These are phyloP conservation scores for Atkinsonella texensis DNA, from an alignment of 2,329 filamentous ascomycete species.

Conservation along the genomic window DNA sequence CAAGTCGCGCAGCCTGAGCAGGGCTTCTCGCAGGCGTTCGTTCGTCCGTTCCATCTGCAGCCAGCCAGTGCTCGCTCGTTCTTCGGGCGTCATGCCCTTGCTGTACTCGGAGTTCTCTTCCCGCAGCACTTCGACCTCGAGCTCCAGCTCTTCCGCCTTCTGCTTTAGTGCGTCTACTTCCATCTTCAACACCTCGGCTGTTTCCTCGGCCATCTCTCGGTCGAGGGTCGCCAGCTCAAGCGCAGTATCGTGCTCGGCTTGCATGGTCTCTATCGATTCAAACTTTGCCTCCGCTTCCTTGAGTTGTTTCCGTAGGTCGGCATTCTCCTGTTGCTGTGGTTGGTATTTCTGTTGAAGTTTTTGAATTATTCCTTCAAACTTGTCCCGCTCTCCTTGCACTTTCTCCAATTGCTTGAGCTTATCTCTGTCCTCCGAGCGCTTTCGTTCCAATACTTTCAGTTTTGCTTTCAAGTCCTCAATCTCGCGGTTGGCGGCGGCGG, in stretches of 20 bases:
- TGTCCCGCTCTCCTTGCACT: slow-evolving; percentile 63
- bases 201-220: slow-evolving; percentile 93
- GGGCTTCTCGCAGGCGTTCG: slow-evolving; percentile 72
- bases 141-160: slow-evolving; percentile 70
- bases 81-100: slow-evolving; percentile 77
- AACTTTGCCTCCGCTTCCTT: slow-evolving; percentile 63
- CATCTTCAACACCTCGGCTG: slow-evolving; percentile 65
- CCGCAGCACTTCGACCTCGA: slow-evolving; percentile 76
- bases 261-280: slow-evolving; percentile 54
- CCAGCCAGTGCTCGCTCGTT: slow-evolving; percentile 77
- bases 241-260: slow-evolving; percentile 70
- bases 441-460: slow-evolving; percentile 75
- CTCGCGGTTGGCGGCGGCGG: slow-evolving; percentile 48
- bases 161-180: slow-evolving; percentile 68
- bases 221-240: slow-evolving; percentile 83
- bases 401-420: slow-evolving; percentile 69
- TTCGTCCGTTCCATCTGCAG: slow-evolving; percentile 86
- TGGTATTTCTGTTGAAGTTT: slow-evolving; percentile 86
- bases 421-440: slow-evolving; percentile 73
- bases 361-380: slow-evolving; percentile 74
- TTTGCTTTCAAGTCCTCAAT: slow-evolving; percentile 85
- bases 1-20: slow-evolving; percentile 74
- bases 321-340: slow-evolving; percentile 68
- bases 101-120: slow-evolving; percentile 80
- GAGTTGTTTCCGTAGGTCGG: slow-evolving; percentile 61